Evolutionary conservation across 768 basidiomycete genomes (phyloP), one percentile per base, ranked within the genome.

Genomic region (Solioccasus polychromus): DNA sequence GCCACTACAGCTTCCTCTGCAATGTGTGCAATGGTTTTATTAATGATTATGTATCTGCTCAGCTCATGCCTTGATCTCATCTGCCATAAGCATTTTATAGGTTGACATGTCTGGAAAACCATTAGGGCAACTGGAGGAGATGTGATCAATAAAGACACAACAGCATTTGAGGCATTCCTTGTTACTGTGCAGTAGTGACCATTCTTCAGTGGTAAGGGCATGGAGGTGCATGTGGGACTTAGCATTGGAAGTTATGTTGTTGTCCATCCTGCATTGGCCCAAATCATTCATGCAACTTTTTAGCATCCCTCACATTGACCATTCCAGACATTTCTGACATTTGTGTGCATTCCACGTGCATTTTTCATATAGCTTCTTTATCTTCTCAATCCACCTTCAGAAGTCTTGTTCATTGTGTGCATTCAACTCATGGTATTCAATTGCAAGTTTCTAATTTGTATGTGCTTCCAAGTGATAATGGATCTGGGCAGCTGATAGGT

Each of bases 81-180:
- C n/a, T 53, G 18, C 1, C 43, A 47, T 25, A 8, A 15, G 14
- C 5, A 15, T 8, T 5, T 41, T 50, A 39, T 67, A 67, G 0
- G 23, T 47, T 0, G 37, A 26, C 0, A 31, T 35, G 9, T 52
- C 25, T 0, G 62, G 63, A 35, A 57, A 64, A 1, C 49, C 54
- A 19, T 53, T 49, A 0, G 46, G 48, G 37, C 67, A 68, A 37
- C 1, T 68, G 42, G 1, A 45, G 26, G 6, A 45, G 52, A 14
- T 52, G 37, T 6, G 30, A 15, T 32, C 31, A 15, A 32, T 15
- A 15, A 32, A 32, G 31, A 32, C 5, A 15, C 14, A 20, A 0
- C 54, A 39, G 28, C 66, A 68, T 17, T 64, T 59, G 43, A 54
- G 44, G 26, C 68, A 68, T 0, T 64, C 59, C 2, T 48, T 22